Base-by-base conservation (phyloP, 495 filamentous ascomycete species). In the Penicillium odoratum region DNA sequence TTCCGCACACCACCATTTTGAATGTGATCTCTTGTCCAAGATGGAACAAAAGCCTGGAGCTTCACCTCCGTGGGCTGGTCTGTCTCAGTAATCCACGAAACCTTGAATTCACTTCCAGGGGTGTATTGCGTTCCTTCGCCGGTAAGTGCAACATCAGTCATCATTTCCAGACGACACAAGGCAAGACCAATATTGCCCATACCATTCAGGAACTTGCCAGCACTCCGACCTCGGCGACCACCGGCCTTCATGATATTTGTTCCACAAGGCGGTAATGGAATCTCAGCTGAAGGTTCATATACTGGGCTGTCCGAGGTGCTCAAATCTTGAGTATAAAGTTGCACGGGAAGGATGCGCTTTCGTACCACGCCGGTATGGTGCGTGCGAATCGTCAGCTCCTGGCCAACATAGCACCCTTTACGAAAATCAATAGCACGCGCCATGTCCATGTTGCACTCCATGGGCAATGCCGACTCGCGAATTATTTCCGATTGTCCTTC, bases 361-460 rank as follows among this genome's bases (percentile, higher is more conserved):
- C 94, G 78, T 45, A 97, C 91, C 9, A 98, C 90, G 36, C 94
- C 94, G 2, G 88, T 92, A 71, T 98, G 94, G 66, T 91, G 86
- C 0, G 95, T 98, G 26, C 94, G 85, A 46, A 97, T 96, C 7
- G 95, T 98, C 51, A 98, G 78, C 69, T 98, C 94, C 74, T 98
- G 94, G 0, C 94, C 94, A 0, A 98, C 86, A 71, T 98, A 98
- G 72, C 94, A 98, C 2, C 94, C 94, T 74, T 98, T 98, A 48
- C 85, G 82, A 73, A 95, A 98, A 75, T 97, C 92, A 43, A 98
- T 83, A 4, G 81, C 95, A 16, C 81, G 79, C 80, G 87, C 86
- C 60, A 89, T 78, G 71, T 98, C 94, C 60, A 97, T 77, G 69
- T 96, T 94, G 57, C 76, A 85, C 69, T 97, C 92, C 60, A 88